Conservation (phyloP, 345 rosid species). For the Microthlaspi erraticum region DNA sequence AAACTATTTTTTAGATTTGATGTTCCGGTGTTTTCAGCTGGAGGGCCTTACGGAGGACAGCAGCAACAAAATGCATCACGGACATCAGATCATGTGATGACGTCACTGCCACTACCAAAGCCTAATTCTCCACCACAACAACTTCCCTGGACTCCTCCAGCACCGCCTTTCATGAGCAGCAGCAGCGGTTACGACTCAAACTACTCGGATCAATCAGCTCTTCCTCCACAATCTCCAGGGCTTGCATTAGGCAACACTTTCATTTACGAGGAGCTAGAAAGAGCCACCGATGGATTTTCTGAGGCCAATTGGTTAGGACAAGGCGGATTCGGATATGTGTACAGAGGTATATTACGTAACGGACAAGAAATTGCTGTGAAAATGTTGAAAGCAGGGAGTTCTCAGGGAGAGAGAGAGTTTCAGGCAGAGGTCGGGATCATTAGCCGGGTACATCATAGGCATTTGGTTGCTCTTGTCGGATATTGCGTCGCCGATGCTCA, state of each 20-base stretch:
- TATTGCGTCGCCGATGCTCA: constrained; percentile 56
- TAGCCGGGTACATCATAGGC: constrained; percentile 68
- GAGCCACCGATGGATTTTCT: constrained; percentile 61
- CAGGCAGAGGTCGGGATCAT: constrained; percentile 71
- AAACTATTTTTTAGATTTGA: not conserved
- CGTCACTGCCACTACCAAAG: constrained; percentile 43
- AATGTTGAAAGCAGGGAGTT: not conserved
- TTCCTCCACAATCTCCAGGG: constrained; percentile 64
- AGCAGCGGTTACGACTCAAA: constrained; percentile 61
- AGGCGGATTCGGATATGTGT: constrained; percentile 66
- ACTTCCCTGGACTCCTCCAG: constrained; percentile 45
- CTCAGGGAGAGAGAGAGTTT: constrained; percentile 44
- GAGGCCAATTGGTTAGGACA: constrained; percentile 60
- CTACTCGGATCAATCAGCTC: constrained; percentile 58
- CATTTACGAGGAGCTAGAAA: constrained; percentile 56
- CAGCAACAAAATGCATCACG: constrained; percentile 59
- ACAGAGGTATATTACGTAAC: constrained; percentile 56
- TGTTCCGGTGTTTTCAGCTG: constrained; percentile 9
- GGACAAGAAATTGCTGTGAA: constrained; percentile 64
- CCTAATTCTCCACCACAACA: constrained; percentile 44
- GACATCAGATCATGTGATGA: constrained; percentile 39
- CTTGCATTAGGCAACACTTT: constrained; percentile 57
- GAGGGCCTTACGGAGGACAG: constrained; percentile 46
- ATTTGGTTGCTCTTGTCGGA: constrained; percentile 71
- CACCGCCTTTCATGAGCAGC: constrained; percentile 55